Percentiles rank a stretch among this genome's conserved stretches.
Conservation (phyloP, 2,329 filamentous ascomycete species). For the Neospermospora avenae region DNA sequence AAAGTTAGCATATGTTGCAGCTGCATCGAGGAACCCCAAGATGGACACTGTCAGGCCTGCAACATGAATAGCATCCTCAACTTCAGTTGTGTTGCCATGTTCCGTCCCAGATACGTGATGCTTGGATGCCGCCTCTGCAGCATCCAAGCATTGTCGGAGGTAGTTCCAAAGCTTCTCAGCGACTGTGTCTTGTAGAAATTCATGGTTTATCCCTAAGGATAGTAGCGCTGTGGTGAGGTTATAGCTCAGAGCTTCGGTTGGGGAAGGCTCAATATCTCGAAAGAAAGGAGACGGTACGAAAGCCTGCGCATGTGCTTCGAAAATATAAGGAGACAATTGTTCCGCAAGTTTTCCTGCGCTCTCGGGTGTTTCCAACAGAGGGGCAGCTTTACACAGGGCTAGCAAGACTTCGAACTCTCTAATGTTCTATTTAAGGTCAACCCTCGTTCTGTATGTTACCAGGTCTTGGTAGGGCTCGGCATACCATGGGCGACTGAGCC, state of each 20-base stretch:
- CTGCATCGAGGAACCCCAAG: conserved; percentile 85
- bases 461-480: background rate
- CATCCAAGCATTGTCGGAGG: conserved; percentile 64
- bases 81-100: conserved; percentile 44
- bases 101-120: conserved; percentile 54
- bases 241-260: conserved; percentile 79
- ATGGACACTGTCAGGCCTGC: conserved; percentile 79
- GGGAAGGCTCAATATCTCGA: conserved; percentile 77
- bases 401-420: conserved; percentile 90
- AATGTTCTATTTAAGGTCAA: conserved; percentile 57
- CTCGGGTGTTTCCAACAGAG: conserved; percentile 64
- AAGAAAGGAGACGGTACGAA: conserved; percentile 81
- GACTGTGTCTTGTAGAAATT: conserved; percentile 63
- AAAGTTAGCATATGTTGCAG: conserved; percentile 72
- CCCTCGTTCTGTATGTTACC: background rate
- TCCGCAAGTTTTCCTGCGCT: conserved; percentile 75
- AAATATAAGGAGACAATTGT: conserved; percentile 79
- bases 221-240: conserved; percentile 78
- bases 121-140: conserved; percentile 53
- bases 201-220: conserved; percentile 72
- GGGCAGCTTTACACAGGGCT: conserved; percentile 86
- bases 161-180: conserved; percentile 68
- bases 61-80: conserved; percentile 65
- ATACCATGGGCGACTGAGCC: conserved; percentile 60
- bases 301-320: conserved; percentile 76